Evolutionary conservation across 73 alveolate genomes (phyloP).

Genomic region (Symbiodinium natans): DNA sequence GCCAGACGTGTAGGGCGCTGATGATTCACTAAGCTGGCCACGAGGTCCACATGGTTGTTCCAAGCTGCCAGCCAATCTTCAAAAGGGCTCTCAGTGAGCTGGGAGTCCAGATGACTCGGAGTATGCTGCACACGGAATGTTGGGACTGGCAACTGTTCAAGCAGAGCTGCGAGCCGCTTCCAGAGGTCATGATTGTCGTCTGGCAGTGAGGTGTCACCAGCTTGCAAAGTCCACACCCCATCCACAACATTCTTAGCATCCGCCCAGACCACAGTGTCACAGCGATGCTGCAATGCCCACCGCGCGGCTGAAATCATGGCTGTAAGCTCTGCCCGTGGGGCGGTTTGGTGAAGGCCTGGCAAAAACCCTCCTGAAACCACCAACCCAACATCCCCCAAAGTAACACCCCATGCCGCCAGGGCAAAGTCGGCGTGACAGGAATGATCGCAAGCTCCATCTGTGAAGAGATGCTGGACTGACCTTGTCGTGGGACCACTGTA

Average conservation of each 20-base stretch:
- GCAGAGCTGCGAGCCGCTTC: not conserved
- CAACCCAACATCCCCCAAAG: too few species aligned
- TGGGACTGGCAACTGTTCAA: not conserved
- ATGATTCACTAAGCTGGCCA: not conserved
- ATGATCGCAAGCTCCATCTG: not conserved
- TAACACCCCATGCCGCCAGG: not conserved
- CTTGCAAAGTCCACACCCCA: not conserved
- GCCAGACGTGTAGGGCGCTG: not conserved
- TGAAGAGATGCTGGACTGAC: not conserved
- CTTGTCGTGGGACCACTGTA: too few species aligned
- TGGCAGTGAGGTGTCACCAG: not conserved
- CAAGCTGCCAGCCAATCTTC: not conserved
- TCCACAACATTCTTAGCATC: not conserved
- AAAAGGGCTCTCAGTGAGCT: not conserved
- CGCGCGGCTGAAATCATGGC: not conserved
- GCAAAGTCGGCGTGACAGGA: not conserved
- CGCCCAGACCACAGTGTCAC: not conserved
- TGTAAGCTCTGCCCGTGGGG: not conserved
- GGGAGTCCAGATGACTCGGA: not conserved
- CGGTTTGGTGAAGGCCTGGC: not conserved
- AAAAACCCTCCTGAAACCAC: not conserved
- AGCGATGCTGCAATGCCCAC: not conserved
- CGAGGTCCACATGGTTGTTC: not conserved
- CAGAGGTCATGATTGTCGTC: not conserved
- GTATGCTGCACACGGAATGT: not conserved